phyloP scores from a whole-genome alignment of 148 eudicot species.

The Chenopodium suecicum region DNA sequence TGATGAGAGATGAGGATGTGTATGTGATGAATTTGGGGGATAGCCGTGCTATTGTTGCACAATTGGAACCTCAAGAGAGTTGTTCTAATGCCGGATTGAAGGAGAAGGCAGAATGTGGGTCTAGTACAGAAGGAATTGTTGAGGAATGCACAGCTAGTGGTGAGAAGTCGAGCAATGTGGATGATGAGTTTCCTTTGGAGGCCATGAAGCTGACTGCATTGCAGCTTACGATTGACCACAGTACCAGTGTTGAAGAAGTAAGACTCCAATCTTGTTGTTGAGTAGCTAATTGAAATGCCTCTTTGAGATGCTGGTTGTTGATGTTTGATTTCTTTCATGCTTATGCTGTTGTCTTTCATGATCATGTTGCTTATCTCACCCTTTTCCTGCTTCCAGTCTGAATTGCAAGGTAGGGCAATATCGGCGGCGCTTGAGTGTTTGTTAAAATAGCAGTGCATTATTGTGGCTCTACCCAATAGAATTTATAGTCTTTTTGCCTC shows the following conservation, averaged over 20 bases:
- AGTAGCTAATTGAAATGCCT: slow-evolving; percentile 7
- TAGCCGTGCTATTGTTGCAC: slow-evolving; percentile 98
- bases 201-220: slow-evolving; percentile 60
- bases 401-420: slow-evolving; percentile 4
- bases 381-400: slow-evolving; percentile 5
- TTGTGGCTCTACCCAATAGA: neutral
- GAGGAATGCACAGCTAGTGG: slow-evolving; percentile 51
- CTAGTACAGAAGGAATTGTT: slow-evolving; percentile 57
- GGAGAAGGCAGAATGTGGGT: slow-evolving; percentile 38
- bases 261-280: slow-evolving; percentile 25
- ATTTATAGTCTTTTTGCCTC: no score
- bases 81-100: slow-evolving; percentile 30
- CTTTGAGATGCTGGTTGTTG: slow-evolving; percentile 16
- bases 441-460: neutral
- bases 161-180: slow-evolving; percentile 39
- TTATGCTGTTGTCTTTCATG: slow-evolving; percentile 5
- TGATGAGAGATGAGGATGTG: slow-evolving; percentile 98
- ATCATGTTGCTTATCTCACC: slow-evolving; percentile 1
- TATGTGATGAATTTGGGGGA: slow-evolving; percentile 99
- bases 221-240: slow-evolving; percentile 96
- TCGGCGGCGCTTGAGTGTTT: neutral
- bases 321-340: neutral
- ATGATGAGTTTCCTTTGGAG: slow-evolving; percentile 42
- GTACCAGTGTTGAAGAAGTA: slow-evolving; percentile 96
- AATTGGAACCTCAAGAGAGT: slow-evolving; percentile 45